These are phyloP conservation scores for Garcia nutans DNA, from an alignment of 345 rosid species.

Conservation along the genomic window DNA sequence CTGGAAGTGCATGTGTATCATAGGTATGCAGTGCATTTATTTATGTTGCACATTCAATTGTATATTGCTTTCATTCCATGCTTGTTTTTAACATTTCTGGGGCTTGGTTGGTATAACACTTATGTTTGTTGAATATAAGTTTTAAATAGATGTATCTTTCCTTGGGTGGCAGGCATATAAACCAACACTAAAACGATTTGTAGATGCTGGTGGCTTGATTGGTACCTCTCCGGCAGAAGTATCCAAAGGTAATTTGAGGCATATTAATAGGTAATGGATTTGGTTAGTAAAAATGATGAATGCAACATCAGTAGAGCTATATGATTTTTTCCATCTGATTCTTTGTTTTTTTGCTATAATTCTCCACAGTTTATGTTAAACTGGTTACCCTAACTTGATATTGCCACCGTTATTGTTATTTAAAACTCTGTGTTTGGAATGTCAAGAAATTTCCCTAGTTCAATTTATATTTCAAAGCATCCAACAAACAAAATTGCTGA, in stretches of 20 bases:
- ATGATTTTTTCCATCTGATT: not conserved
- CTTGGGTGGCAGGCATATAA: conserved; percentile 66
- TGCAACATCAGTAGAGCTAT: not conserved
- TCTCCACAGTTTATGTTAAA: not conserved
- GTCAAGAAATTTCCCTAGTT: not conserved
- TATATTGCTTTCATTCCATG: not conserved
- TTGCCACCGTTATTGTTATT: too few relatives aligned
- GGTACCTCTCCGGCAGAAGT: conserved; percentile 74
- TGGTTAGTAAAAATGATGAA: not conserved
- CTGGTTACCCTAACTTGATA: not conserved
- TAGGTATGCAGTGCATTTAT: not conserved
- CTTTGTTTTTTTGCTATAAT: not conserved
- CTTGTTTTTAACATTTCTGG: not conserved
- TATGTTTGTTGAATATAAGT: not conserved
- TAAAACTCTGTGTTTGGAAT: not conserved
- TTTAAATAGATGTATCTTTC: conserved; percentile 7
- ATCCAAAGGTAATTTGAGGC: conserved; percentile 56
- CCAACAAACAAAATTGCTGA: not conserved
- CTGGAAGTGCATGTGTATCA: conserved; percentile 3
- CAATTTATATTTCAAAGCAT: not conserved
- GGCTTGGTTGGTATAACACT: not conserved
- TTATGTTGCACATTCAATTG: not conserved
- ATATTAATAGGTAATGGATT: conserved; percentile 2
- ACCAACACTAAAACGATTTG: conserved; percentile 71
- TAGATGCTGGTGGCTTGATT: conserved; percentile 67